A percentile compares a stretch with the other conserved stretches of the same genome.
Evolutionary conservation across 108 stramenopile species (phyloP).

Genomic region (Cyclotella choctawhatcheeana): DNA sequence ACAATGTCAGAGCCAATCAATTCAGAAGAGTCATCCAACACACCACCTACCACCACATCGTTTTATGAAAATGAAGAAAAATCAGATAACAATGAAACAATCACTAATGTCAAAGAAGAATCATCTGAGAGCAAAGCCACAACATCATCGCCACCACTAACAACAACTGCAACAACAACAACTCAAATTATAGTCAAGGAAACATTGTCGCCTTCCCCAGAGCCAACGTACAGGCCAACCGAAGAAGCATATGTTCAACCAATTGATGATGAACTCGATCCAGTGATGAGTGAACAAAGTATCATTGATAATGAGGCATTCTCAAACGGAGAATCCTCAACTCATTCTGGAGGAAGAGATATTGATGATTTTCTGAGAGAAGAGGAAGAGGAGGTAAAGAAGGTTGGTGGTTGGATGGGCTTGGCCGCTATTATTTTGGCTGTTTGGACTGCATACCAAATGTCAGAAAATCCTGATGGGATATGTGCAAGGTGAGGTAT

Average conservation of each 20-base stretch:
- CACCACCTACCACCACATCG: not conserved
- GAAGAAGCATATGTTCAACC: slow-evolving; percentile 24
- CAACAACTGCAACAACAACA: not conserved
- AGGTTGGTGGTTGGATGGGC: slow-evolving; percentile 67
- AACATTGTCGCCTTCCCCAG: slow-evolving; percentile 2
- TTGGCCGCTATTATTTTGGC: slow-evolving; percentile 63
- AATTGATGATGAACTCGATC: slow-evolving; percentile 42
- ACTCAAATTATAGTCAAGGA: not conserved
- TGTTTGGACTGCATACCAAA: slow-evolving; percentile 82
- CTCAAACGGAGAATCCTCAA: slow-evolving; percentile 28
- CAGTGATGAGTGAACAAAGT: slow-evolving; percentile 31
- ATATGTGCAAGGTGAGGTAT: slow-evolving; percentile 65
- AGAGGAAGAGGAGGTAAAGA: slow-evolving; percentile 70
- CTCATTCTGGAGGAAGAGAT: slow-evolving; percentile 14
- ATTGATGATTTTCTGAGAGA: slow-evolving; percentile 35
- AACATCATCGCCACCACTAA: not conserved
- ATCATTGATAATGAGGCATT: slow-evolving; percentile 33
- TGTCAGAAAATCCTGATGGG: slow-evolving; percentile 87
- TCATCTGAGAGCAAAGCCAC: not conserved
- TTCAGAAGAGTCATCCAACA: not conserved
- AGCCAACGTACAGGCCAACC: slow-evolving; percentile 32
- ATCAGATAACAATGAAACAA: not conserved
- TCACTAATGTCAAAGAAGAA: not conserved
- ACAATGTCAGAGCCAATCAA: not conserved
- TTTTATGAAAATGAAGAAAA: not conserved